Evolutionary conservation across 257 asterid genomes (phyloP).

Genomic region (Plantago ovata): DNA sequence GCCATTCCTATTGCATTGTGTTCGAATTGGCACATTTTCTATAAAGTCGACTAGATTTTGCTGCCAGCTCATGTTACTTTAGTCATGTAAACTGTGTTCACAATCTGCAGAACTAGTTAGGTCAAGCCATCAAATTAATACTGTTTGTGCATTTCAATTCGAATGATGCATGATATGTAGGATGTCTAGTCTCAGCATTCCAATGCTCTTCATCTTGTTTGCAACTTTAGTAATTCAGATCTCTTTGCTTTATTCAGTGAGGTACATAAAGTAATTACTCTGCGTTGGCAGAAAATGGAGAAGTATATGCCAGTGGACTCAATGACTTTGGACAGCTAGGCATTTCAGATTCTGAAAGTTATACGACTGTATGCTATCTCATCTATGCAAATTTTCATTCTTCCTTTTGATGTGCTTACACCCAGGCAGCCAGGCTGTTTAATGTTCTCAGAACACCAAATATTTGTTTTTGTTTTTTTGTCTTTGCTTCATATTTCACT

Average conservation of each 20-base stretch:
- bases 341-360: conserved; percentile 48
- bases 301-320: conserved; percentile 85
- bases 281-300: conserved; percentile 71
- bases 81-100: background rate
- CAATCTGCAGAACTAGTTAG: background rate
- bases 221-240: conserved; percentile 5
- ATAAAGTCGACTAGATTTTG: background rate
- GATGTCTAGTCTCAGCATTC: conserved; percentile 6
- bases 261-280: conserved; percentile 27
- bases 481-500: too few relatives aligned
- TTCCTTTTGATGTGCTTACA: conserved; percentile 1
- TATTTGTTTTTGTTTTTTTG: too few relatives aligned
- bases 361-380: conserved; percentile 64
- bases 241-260: conserved; percentile 22
- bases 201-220: background rate
- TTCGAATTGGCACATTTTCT: background rate
- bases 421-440: conserved; percentile 6
- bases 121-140: background rate
- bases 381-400: conserved; percentile 5
- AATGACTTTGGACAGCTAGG: conserved; percentile 97
- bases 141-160: background rate
- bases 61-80: conserved; percentile 4
- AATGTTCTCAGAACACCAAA: background rate
- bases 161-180: background rate
- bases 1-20: background rate